A percentile compares a stretch with the other conserved stretches of the same genome.
phyloP scores from a whole-genome alignment of 768 basidiomycete species.

The Dioszegia hungarica region DNA sequence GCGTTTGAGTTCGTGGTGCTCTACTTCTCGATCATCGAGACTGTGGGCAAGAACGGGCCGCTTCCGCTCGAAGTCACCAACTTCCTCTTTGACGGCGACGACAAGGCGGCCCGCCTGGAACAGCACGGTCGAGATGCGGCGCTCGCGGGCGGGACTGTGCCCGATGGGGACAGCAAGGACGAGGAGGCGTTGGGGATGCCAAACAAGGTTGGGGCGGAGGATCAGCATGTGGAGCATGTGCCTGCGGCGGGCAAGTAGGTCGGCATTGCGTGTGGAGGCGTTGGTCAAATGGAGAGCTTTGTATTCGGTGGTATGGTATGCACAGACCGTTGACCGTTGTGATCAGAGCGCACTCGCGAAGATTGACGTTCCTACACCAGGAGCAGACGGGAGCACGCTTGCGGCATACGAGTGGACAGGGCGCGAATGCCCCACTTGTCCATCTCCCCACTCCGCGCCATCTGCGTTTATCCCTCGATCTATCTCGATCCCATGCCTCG shows the following conservation, averaged over 20 bases:
- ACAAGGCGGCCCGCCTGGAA: neutral
- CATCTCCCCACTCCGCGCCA: too few relatives aligned
- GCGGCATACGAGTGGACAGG: too few relatives aligned
- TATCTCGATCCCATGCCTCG: too few relatives aligned
- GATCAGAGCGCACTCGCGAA: too few relatives aligned
- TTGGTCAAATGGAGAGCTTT: too few relatives aligned
- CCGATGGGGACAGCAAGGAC: neutral
- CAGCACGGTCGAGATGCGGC: neutral
- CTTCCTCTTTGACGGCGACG: constrained; percentile 21
- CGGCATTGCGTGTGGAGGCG: neutral
- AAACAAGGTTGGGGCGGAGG: neutral
- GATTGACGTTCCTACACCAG: too few relatives aligned
- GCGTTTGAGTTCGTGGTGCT: constrained; percentile 36
- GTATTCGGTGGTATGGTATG: too few relatives aligned
- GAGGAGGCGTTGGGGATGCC: neutral
- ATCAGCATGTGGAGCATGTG: neutral
- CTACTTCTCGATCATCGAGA: constrained; percentile 38
- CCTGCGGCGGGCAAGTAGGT: neutral
- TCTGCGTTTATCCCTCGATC: too few relatives aligned
- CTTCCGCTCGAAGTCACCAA: constrained; percentile 31
- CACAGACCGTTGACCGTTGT: too few relatives aligned
- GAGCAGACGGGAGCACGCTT: too few relatives aligned
- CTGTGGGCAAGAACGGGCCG: constrained; percentile 23
- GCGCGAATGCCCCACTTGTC: too few relatives aligned
- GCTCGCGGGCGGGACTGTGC: neutral